Percentiles rank a stretch among this genome's conserved stretches.
These are phyloP conservation scores for Globisporangium lucens DNA, from an alignment of 352 stramenopile species.

Conservation along the genomic window DNA sequence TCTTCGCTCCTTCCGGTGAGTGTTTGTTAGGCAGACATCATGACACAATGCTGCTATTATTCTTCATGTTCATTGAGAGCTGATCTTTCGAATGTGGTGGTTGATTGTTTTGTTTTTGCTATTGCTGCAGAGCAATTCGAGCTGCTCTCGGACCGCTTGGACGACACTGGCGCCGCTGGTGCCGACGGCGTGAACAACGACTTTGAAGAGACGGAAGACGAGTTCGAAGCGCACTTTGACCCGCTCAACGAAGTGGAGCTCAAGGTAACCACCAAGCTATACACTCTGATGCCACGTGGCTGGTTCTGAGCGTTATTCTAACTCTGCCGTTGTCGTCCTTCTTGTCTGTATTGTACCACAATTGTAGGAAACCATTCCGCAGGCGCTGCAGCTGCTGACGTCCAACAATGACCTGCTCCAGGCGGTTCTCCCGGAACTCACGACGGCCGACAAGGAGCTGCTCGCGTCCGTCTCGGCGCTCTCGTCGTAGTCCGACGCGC, in stretches of 20 bases:
- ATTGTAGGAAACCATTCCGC: slow-evolving; percentile 48
- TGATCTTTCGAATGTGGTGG: neutral
- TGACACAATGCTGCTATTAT: neutral
- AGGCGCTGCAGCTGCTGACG: slow-evolving; percentile 53
- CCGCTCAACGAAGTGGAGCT: slow-evolving; percentile 75
- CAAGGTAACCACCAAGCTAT: slow-evolving; percentile 38
- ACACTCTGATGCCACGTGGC: too few species aligned
- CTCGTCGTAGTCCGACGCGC: slow-evolving; percentile 42
- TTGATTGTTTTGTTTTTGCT: slow-evolving; percentile 13
- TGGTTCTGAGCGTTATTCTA: too few species aligned
- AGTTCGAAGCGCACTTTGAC: slow-evolving; percentile 81
- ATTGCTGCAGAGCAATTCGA: slow-evolving; percentile 54
- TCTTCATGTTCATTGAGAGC: neutral
- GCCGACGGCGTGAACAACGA: slow-evolving; percentile 35
- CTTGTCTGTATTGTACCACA: too few species aligned
- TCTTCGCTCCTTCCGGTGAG: slow-evolving; percentile 74
- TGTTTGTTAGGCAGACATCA: neutral
- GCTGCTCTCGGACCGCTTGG: slow-evolving; percentile 64
- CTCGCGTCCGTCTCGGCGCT: slow-evolving; percentile 45
- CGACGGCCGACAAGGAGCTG: slow-evolving; percentile 60
- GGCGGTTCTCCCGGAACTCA: slow-evolving; percentile 67
- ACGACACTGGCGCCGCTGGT: slow-evolving; percentile 21
- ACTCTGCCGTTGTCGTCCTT: too few species aligned
- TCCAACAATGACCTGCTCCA: slow-evolving; percentile 48
- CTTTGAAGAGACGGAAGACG: slow-evolving; percentile 60